Evolutionary conservation across 345 rosid genomes (phyloP).

Genomic region (Turritis glabra): DNA sequence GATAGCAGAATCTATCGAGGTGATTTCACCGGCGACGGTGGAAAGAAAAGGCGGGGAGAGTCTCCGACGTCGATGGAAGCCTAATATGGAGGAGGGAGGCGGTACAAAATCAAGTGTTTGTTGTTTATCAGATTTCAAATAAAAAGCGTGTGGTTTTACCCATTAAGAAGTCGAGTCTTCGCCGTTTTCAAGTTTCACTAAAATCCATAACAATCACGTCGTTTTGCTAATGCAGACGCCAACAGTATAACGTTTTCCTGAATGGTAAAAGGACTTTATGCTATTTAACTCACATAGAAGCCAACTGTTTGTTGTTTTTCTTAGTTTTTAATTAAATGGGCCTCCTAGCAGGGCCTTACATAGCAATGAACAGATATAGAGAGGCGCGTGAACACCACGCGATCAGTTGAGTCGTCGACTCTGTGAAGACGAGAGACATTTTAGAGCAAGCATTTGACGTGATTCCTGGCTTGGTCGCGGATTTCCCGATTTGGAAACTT

Average conservation of each 20-base stretch:
- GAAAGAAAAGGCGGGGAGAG: conserved; percentile 8
- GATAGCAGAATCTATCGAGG: neutral
- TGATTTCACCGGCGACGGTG: neutral
- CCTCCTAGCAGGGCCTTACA: neutral
- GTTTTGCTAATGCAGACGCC: neutral
- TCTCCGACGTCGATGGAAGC: conserved; percentile 33
- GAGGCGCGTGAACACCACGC: neutral
- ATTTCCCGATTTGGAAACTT: conserved; percentile 51
- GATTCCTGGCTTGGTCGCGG: conserved; percentile 53
- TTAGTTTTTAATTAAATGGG: neutral
- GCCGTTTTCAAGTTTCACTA: neutral
- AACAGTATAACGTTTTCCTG: neutral
- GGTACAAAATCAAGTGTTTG: conserved; percentile 12
- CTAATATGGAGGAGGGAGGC: neutral
- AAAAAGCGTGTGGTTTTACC: conserved; percentile 20
- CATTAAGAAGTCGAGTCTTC: neutral
- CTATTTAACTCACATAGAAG: neutral
- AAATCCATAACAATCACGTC: neutral
- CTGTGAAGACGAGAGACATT: neutral
- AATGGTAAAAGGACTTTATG: neutral
- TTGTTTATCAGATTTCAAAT: conserved; percentile 15
- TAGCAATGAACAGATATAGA: neutral
- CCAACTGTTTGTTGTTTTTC: conserved; percentile 8
- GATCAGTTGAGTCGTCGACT: neutral
- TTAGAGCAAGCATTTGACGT: conserved; percentile 58